Percentiles rank a stretch among this genome's conserved stretches.
phyloP scores from a whole-genome alignment of 345 rosid species.

The Linum usitatissimum region DNA sequence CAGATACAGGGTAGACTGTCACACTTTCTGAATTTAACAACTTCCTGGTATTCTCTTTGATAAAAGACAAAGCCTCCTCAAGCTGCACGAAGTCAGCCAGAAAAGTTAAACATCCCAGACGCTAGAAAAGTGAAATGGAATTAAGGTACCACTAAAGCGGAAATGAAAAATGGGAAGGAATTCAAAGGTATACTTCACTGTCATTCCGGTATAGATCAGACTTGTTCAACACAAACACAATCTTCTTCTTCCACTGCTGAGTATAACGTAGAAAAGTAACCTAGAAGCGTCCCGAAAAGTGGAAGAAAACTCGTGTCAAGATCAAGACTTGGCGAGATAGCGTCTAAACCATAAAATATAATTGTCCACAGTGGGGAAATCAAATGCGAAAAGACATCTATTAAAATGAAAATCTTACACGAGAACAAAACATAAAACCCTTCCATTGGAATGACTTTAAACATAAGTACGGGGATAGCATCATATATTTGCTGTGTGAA shows the following conservation, averaged over 20 bases:
- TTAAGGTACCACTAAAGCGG: slow-evolving; percentile 5
- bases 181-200: slow-evolving; percentile 46
- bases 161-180: slow-evolving; percentile 7
- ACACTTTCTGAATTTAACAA: slow-evolving; percentile 64
- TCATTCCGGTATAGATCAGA: slow-evolving; percentile 76
- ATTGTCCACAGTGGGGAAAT: too few species aligned
- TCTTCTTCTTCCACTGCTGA: slow-evolving; percentile 95
- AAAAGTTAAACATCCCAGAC: slow-evolving; percentile 3
- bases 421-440: not conserved
- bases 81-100: slow-evolving; percentile 44
- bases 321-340: not conserved
- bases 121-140: not conserved
- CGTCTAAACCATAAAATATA: too few species aligned
- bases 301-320: slow-evolving; percentile 9
- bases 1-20: slow-evolving; percentile 69
- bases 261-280: slow-evolving; percentile 83
- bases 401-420: too few species aligned
- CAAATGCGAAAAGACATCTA: too few species aligned
- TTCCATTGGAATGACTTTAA: not conserved
- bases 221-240: slow-evolving; percentile 80
- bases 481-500: not conserved
- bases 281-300: slow-evolving; percentile 28
- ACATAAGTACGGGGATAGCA: not conserved
- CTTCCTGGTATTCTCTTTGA: slow-evolving; percentile 62
- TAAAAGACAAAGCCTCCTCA: slow-evolving; percentile 72